Percentiles rank a stretch among this genome's conserved stretches.
phyloP scores from a whole-genome alignment of 164 flowering plant genomes.

The Vitis amurensis region DNA sequence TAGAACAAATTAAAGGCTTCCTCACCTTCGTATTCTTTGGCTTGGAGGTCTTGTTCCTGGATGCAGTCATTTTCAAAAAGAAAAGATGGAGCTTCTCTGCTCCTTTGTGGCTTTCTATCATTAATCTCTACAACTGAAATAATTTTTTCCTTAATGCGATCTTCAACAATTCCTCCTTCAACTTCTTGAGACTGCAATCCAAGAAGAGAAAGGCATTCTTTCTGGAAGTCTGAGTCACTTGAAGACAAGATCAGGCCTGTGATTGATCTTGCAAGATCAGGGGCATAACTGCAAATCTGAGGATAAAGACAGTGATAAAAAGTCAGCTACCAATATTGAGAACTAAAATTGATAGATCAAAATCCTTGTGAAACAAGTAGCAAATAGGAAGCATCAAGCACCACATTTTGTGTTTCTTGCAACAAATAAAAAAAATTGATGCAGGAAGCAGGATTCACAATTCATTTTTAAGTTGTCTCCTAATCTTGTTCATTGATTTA shows the following conservation, averaged over 20 bases:
- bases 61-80: conserved; percentile 52
- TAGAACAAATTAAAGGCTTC: conserved; percentile 18
- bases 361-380: no score
- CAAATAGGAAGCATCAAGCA: no score
- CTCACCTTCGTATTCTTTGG: conserved; percentile 49
- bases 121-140: conserved; percentile 53
- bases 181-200: conserved; percentile 44
- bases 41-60: conserved; percentile 32
- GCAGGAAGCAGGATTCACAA: no score
- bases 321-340: background rate
- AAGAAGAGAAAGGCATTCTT: conserved; percentile 76
- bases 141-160: conserved; percentile 61
- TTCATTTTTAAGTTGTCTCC: no score
- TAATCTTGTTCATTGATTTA: no score
- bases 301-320: conserved; percentile 5
- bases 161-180: conserved; percentile 42
- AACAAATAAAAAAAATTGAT: no score
- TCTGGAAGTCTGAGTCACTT: conserved; percentile 59
- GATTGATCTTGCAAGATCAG: conserved; percentile 82
- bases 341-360: background rate
- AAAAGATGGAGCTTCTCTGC: conserved; percentile 40
- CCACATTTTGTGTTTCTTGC: no score
- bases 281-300: conserved; percentile 76
- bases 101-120: conserved; percentile 52
- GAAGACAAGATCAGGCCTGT: conserved; percentile 77